Base-by-base conservation (phyloP, 768 basidiomycete genomes). In the Tulasnella sp. region DNA sequence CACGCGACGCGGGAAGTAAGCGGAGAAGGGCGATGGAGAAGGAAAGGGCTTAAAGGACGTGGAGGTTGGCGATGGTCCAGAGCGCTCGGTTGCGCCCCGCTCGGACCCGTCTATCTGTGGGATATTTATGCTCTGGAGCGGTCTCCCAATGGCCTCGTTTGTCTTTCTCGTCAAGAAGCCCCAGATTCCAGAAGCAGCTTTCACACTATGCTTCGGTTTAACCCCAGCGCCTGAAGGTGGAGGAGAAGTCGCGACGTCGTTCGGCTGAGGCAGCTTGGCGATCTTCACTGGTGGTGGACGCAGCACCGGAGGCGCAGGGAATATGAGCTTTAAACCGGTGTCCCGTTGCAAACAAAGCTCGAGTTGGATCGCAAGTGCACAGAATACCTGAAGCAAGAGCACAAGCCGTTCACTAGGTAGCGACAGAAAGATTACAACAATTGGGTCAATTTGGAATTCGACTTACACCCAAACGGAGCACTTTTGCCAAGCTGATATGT, bases 401-500 rank as follows among this genome's bases (percentile, higher is more conserved):
- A n/a, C n/a, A n/a, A n/a, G n/a, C n/a, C n/a, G n/a, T n/a, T n/a
- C n/a, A n/a, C n/a, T n/a, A n/a, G n/a, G n/a, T n/a, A n/a, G n/a
- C n/a, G n/a, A n/a, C n/a, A n/a, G n/a, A n/a, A n/a, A n/a, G n/a
- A n/a, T n/a, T n/a, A n/a, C n/a, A n/a, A n/a, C n/a, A n/a, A n/a
- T n/a, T n/a, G n/a, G n/a, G n/a, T n/a, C n/a, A n/a, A n/a, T n/a
- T n/a, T n/a, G n/a, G n/a, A n/a, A n/a, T n/a, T n/a, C n/a, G n/a
- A 65, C 57, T 59, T 46, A 59, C 57, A 4, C 57, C 57, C 9
- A 84, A 63, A 15, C 78, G 75, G 15, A 87, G 77, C 17, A 78
- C 70, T 45, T 72, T 74, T 49, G 69, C 67, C 0, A 87, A 72
- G 0, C 73, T 60, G 2, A 64, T 62, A 62, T 82, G 74, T 54